Evolutionary conservation across 768 basidiomycete species (phyloP), one percentile per base, ranked within the genome.

Genomic region (Gyrodon lividus): DNA sequence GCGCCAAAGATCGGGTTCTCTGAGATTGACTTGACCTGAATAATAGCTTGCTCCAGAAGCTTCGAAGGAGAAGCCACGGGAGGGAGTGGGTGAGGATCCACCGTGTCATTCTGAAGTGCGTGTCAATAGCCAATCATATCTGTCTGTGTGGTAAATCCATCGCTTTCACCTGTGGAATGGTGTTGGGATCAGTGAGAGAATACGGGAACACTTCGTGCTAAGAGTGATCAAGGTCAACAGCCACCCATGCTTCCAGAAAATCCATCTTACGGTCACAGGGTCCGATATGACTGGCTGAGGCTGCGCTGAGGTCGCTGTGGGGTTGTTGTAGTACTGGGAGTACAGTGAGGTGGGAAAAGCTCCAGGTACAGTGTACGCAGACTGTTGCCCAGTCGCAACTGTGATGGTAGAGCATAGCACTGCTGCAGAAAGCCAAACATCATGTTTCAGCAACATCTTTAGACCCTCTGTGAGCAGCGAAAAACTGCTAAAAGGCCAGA

Each of bases 281-380:
- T 90, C 87, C 13, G 86, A 80, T 33, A 90, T 77, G 52, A 88
- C 76, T n/a, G 87, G 88, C 67, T 90, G 88, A 4, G 82, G 82
- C 62, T 90, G 88, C 1, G 76, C 80, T 12, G 79, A 78, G 2
- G 88, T 89, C 28, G 80, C 83, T 1, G 86, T 89, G 28, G 88
- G 86, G 56, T 77, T 69, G 65, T 88, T 89, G 70, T 83, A 87
- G 65, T 89, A 90, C 46, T 73, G 62, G n/a, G 72, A 61, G 65
- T 82, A 90, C 34, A 77, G 69, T 5, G 83, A 78, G 2, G 85
- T 85, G 2, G 87, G 86, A 64, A 87, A 88, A 3, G 70, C 60
- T 24, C 84, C 86, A 5, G 83, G 77, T 5, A 68, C 84, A 3
- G 84, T 80, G 59, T 78, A 85, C 24, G 20, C 47, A 13, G 64